Base-by-base conservation (phyloP, 78 protist species). In the Protostelium mycophagum region DNA sequence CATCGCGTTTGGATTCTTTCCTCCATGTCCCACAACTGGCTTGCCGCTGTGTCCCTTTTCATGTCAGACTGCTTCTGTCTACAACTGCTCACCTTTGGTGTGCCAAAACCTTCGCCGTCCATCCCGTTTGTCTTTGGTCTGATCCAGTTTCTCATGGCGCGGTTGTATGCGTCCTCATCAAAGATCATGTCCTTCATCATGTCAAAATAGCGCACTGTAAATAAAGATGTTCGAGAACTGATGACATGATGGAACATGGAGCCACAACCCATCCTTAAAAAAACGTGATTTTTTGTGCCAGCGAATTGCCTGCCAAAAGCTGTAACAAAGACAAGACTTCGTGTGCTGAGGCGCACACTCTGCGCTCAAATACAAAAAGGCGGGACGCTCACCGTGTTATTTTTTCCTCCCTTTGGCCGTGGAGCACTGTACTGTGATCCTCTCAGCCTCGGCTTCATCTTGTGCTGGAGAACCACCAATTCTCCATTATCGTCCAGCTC, bases 1-100 rank as follows among this genome's bases (percentile, higher is more conserved):
- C 23, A 88, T 92, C 35, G 83, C 85, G 89, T 95, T 95, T 86
- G 97, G 97, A 88, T 95, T 95, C 34, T 36, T 73, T 38, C 86
- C 51, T 35, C 97, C 97, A 83, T 83, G 89, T 51, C 97, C 97
- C 73, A 95, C 90, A 25, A 63, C 88, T 28, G 89, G 38, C 35
- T 87, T n/a, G n/a, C n/a, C n/a, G n/a, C n/a, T n/a, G n/a, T n/a
- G n/a, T n/a, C n/a, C n/a, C n/a, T n/a, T n/a, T n/a, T n/a, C n/a
- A n/a, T n/a, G n/a, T n/a, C n/a, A n/a, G n/a, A n/a, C n/a, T n/a
- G n/a, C n/a, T n/a, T n/a, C n/a, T n/a, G n/a, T n/a, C n/a, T 89
- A 31, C 0, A 0, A 16, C 28, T 83, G 38, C 38, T 31, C 36
- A 35, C n/a, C 31, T 63, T 85, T 29, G 89, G 90, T 36, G 86